Evolutionary conservation across 768 basidiomycete genomes (phyloP), one percentile per base, ranked within the genome.

Genomic region (Cystofilobasidium macerans): DNA sequence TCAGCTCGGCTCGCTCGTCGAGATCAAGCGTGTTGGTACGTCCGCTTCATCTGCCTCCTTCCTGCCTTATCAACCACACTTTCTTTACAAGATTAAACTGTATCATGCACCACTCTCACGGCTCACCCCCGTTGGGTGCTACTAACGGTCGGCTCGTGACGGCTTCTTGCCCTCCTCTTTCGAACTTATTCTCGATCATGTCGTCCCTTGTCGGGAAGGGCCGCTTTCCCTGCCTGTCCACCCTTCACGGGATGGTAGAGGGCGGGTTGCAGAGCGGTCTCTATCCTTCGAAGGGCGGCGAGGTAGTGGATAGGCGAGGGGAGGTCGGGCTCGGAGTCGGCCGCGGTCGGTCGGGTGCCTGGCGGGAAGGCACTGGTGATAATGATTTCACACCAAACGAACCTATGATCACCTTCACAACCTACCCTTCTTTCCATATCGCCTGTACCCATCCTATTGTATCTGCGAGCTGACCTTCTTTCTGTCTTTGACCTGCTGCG

Each of bases 1-100:
- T 66, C 75, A 76, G 71, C 69, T 77, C 53, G 76, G 75, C 36
- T 91, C 95, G 58, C 85, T 80, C 71, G 82, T 99, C 75, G 87
- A 88, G 77, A 85, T 98, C 75, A 77, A 79, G 70, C 86, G 89
- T 67, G 89, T 94, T 79, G 87, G 91, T 92, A 67, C 64, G 83
- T 80, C 22, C 35, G n/a, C n/a, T n/a, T 56, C 38, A 3, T 57
- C 22, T 32, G 9, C 30, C 14, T 32, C 13, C 51, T 1, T 32
- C n/a, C 18, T 32, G 9, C 51, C 51, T 6, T 16, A 5, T 20
- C 13, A 26, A 24, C 7, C 48, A 24, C 30, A 16, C 51, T 14
- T 13, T 18, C 30, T 54, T 30, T 16, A 32, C 28, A 54, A 20
- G 51, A 54, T 54, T 54, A 54, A 54, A 54, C 14, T 54, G 51